These are phyloP conservation scores for Hirschioporus abietinus DNA, from an alignment of 768 basidiomycete genomes.

Conservation along the genomic window DNA sequence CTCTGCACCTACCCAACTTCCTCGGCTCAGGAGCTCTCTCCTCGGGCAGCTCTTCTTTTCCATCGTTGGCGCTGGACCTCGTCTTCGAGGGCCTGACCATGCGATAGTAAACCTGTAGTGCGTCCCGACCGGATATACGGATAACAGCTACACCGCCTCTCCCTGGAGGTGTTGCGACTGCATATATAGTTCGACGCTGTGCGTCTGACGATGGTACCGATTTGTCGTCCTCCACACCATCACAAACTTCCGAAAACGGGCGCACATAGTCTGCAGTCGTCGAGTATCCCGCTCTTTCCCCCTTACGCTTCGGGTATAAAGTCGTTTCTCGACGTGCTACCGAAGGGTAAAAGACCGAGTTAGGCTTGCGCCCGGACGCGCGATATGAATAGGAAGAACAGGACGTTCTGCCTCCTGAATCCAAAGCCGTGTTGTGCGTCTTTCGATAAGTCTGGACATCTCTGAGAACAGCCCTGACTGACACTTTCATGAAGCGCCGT, in stretches of 20 bases:
- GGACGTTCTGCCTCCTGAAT: neutral
- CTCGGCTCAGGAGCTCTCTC: conserved; percentile 39
- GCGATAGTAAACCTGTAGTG: conserved; percentile 51
- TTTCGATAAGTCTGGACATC: neutral
- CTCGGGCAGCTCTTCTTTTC: conserved; percentile 22
- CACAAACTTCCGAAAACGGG: neutral
- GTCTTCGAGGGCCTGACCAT: conserved; percentile 41
- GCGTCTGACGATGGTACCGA: conserved; percentile 39
- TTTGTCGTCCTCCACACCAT: conserved; percentile 1
- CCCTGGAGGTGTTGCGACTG: conserved; percentile 81
- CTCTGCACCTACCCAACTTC: conserved; percentile 63
- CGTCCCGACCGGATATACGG: conserved; percentile 76
- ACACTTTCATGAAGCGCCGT: neutral
- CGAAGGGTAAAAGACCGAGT: neutral
- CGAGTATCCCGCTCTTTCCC: neutral
- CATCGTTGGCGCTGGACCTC: conserved; percentile 4
- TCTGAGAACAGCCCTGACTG: neutral
- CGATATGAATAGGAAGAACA: too few relatives aligned
- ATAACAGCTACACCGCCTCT: conserved; percentile 81
- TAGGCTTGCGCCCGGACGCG: neutral
- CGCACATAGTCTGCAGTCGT: too few relatives aligned
- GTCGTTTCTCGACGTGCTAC: neutral
- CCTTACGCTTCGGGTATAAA: neutral
- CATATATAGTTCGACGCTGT: conserved; percentile 77
- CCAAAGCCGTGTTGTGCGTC: neutral